Evolutionary conservation across 2,329 filamentous ascomycete species (phyloP), one percentile per base, ranked within the genome.

Genomic region (Colletotrichum sp.): DNA sequence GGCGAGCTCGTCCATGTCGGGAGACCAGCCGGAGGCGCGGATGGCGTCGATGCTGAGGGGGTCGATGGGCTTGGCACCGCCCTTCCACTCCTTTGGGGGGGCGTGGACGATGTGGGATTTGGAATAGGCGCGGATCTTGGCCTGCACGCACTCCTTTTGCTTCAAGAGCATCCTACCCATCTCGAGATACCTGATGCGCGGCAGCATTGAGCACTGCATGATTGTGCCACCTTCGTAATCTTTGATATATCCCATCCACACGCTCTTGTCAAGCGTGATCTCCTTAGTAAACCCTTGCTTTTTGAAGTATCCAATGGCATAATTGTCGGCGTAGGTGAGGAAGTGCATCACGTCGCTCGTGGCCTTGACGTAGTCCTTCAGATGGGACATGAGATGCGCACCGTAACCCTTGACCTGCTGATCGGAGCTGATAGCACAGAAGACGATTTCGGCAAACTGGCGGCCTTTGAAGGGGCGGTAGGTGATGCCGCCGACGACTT

Each of bases 241-340:
- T 83, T 99, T 99, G 88, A 99, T 99, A 81, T 99, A 99, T 4
- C 97, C 97, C 97, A 99, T 99, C 97, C 97, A 99, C 5, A 95
- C 93, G 4, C 93, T 93, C 81, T 93, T 94, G 75, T 97, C 94
- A 1, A 99, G 91, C 0, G 96, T 98, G 78, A 99, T 99, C 81
- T 99, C 96, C 84, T 99, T 99, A 3, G 97, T 99, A 82, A 99
- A 99, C 0, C 97, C 97, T 83, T 99, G 97, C 84, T 99, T 99
- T 85, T 99, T 98, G 86, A 99, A 99, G 84, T 99, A 99, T 13
- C 97, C 97, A 79, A 98, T 99, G 52, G 97, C 97, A 82, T 99
- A 99, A 84, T 99, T 99, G 85, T 99, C 97, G 78, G 97, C 97
- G 82, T 99, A 99, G 2, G 97, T 99, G 4, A 99, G 90, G 85